Percentiles rank a stretch among this genome's conserved stretches.
Conservation (phyloP, 1,284 basidiomycete genomes). For the Papiliotrema fonsecae region DNA sequence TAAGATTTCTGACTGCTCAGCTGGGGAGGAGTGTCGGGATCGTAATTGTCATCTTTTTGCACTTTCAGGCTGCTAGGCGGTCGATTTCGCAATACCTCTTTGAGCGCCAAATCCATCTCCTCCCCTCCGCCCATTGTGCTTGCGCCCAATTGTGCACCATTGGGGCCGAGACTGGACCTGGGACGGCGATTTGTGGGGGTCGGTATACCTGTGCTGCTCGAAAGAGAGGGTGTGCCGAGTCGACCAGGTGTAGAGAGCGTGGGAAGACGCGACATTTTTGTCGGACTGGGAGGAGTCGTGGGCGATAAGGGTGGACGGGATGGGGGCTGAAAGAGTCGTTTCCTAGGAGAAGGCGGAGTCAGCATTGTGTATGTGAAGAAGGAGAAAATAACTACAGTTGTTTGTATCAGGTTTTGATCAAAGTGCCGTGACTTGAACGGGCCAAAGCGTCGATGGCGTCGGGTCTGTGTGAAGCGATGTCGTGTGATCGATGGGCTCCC, state of each 20-base stretch:
- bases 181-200: constrained; percentile 36
- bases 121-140: constrained; percentile 13
- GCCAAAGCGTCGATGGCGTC: too few relatives aligned
- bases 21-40: constrained; percentile 34
- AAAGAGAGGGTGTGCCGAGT: constrained; percentile 15
- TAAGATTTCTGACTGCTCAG: not conserved
- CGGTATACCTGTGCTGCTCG: constrained; percentile 30
- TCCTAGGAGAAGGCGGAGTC: not conserved
- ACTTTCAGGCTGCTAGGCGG: constrained; percentile 25
- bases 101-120: constrained; percentile 36
- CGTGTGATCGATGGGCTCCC: too few relatives aligned
- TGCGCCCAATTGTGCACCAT: not conserved
- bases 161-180: constrained; percentile 39
- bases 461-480: too few relatives aligned
- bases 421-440: too few relatives aligned
- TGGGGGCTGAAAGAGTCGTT: not conserved
- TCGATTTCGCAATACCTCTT: constrained; percentile 30
- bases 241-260: constrained; percentile 38
- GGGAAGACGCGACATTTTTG: constrained; percentile 39
- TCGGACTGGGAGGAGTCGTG: constrained; percentile 1
- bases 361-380: not conserved
- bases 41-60: constrained; percentile 9
- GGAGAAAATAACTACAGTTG: too few relatives aligned
- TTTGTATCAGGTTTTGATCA: too few relatives aligned
- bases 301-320: not conserved